A percentile compares a stretch with the other conserved stretches of the same genome.
Evolutionary conservation across 441 rosid species (phyloP).

Genomic region (Populus trichocarpa): DNA sequence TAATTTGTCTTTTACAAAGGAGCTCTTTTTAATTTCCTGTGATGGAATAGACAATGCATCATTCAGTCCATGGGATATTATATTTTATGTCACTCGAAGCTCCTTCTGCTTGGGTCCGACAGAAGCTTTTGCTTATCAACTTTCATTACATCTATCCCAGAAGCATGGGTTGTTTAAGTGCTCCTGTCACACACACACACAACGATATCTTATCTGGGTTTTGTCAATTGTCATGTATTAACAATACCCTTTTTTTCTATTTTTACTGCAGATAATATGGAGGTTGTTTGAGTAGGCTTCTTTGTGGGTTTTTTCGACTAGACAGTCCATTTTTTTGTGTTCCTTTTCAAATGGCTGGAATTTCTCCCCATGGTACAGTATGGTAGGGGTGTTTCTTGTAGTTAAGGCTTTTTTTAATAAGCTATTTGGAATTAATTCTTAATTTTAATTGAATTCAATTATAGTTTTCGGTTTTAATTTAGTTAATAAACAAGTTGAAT

Average conservation of each 20-base stretch:
- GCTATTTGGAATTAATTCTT: too few relatives aligned
- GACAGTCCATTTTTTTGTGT: too few relatives aligned
- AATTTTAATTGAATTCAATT: too few relatives aligned
- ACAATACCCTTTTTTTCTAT: neutral
- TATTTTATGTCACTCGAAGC: neutral
- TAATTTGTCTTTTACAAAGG: neutral
- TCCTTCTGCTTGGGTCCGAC: neutral
- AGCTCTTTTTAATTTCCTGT: neutral
- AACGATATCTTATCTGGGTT: neutral
- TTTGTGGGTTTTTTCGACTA: neutral
- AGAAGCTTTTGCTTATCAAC: neutral
- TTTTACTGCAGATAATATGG: neutral
- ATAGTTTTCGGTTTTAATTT: too few relatives aligned
- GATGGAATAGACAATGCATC: neutral
- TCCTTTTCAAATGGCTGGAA: too few relatives aligned
- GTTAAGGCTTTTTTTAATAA: too few relatives aligned
- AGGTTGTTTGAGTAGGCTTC: neutral
- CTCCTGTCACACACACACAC: neutral
- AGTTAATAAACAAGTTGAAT: too few relatives aligned
- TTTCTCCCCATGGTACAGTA: too few relatives aligned
- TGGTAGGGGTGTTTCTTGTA: too few relatives aligned
- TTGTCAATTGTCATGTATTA: neutral
- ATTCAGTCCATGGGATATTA: neutral
- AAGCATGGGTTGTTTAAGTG: neutral
- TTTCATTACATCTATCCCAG: neutral